phyloP scores from a whole-genome alignment of 2,329 filamentous ascomycete genomes.

The Lithohypha guttulata region DNA sequence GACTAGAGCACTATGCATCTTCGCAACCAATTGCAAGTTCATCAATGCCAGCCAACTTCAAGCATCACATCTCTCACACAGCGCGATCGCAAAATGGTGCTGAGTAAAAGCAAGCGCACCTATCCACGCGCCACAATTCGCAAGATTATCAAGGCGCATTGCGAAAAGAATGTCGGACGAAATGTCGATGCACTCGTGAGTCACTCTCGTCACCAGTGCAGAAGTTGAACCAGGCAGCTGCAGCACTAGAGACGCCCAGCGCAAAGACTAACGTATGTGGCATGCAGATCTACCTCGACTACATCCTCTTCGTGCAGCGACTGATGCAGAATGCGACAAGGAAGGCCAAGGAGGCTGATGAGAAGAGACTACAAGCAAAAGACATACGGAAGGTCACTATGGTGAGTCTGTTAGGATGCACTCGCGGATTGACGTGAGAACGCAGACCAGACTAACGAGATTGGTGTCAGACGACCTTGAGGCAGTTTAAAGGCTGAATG shows the following conservation, averaged over 20 bases:
- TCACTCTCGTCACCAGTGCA: neutral
- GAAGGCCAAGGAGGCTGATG: conserved; percentile 61
- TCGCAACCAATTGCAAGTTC: neutral
- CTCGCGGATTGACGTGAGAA: conserved; percentile 20
- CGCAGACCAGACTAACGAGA: neutral
- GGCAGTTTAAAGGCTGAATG: conserved; percentile 17
- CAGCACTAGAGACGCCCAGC: neutral
- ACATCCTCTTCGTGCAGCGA: conserved; percentile 66
- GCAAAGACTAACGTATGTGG: conserved; percentile 3
- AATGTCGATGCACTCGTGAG: conserved; percentile 75
- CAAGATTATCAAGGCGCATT: conserved; percentile 82
- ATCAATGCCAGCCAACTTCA: neutral
- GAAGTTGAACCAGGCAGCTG: too few relatives aligned
- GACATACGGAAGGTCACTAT: conserved; percentile 68
- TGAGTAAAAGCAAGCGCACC: conserved; percentile 58
- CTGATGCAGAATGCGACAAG: conserved; percentile 72
- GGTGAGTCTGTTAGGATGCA: too few relatives aligned
- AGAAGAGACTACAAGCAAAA: conserved; percentile 61
- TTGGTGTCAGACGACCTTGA: conserved; percentile 11
- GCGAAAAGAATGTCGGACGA: conserved; percentile 67
- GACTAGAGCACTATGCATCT: neutral
- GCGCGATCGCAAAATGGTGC: conserved; percentile 38
- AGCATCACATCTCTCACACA: neutral
- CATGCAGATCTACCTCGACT: conserved; percentile 70
- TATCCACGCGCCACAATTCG: conserved; percentile 79